Evolutionary conservation across 2,329 filamentous ascomycete species (phyloP), one percentile per base, ranked within the genome.

Genomic region (Chrysosporium queenslandicum): DNA sequence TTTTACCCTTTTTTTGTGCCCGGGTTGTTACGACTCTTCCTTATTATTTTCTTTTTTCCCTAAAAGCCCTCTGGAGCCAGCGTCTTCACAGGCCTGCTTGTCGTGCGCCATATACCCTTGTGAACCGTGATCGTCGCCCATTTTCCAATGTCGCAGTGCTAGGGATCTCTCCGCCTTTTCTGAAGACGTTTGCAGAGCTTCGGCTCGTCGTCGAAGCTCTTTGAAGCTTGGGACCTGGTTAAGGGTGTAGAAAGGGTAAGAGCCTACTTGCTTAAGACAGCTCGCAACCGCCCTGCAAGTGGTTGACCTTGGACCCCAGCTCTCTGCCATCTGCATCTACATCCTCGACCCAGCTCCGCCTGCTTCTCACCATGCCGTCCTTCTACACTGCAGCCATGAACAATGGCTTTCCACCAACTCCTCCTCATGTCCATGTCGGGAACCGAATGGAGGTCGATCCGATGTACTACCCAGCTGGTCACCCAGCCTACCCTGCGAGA

Each of bases 331-430:
- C 68, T 71, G 61, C 62, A 61, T 62, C 61, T 58, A 62, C 64
- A 63, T 68, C 63, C 63, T 60, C 62, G 63, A 64, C 64, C 62
- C 49, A 56, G 54, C 43, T 46, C 46, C 42, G 53, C 29, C 54
- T 53, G 46, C 37, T 48, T 53, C 49, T 57, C 58, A 58, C 60
- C 59, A 71, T 71, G 69, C 69, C 69, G 59, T 71, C 69, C 52
- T 71, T 71, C 60, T 71, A 63, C 64, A 61, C 61, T 53, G 63
- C 68, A 55, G 64, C 66, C 62, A 59, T 67, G 39, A 66, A 43
- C 23, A 43, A 69, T 52, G 64, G 66, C 66, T 65, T 71, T 49
- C 69, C 69, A 56, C 68, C 67, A 40, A 71, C 69, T 36, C 69
- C 69, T 56, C 69, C 69, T 53, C 67, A 71, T 58, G 56, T 70